phyloP scores from a whole-genome alignment of 179 eudicot species.

The Carnegiea gigantea region DNA sequence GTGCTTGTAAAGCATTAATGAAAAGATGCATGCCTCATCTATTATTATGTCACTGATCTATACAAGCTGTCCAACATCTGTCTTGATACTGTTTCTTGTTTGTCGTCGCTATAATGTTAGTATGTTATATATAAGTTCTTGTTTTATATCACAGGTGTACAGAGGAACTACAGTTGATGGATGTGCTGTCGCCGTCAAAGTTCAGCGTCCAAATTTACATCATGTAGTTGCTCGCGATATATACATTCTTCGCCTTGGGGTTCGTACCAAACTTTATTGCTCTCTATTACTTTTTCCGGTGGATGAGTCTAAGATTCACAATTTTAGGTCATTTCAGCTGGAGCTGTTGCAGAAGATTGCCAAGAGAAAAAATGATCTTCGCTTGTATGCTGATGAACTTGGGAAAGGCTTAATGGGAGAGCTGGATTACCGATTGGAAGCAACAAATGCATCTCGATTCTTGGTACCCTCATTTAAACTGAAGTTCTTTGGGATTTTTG shows the following conservation, averaged over 20 bases:
- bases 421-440: slow-evolving; percentile 91
- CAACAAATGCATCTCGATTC: slow-evolving; percentile 76
- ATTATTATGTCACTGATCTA: not conserved
- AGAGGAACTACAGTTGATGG: slow-evolving; percentile 76
- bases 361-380: slow-evolving; percentile 77
- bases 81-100: not conserved
- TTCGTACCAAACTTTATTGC: slow-evolving; percentile 43
- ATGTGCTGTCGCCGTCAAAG: slow-evolving; percentile 83
- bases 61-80: not conserved
- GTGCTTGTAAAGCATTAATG: not conserved
- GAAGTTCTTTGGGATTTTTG: not conserved
- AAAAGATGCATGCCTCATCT: not conserved
- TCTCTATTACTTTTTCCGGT: slow-evolving; percentile 15
- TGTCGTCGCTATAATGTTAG: not conserved
- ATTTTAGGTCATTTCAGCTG: slow-evolving; percentile 66
- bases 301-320: slow-evolving; percentile 28
- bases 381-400: slow-evolving; percentile 94
- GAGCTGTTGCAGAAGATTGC: slow-evolving; percentile 69
- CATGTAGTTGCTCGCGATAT: slow-evolving; percentile 85
- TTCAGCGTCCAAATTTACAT: slow-evolving; percentile 88
- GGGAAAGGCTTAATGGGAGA: slow-evolving; percentile 97
- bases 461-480: slow-evolving; percentile 44
- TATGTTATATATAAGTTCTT: not conserved
- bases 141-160: slow-evolving; percentile 58
- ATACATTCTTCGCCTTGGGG: slow-evolving; percentile 93